Evolutionary conservation across 176 grass and related monocot species (phyloP).

Genomic region (Miscanthus lutarioriparius): DNA sequence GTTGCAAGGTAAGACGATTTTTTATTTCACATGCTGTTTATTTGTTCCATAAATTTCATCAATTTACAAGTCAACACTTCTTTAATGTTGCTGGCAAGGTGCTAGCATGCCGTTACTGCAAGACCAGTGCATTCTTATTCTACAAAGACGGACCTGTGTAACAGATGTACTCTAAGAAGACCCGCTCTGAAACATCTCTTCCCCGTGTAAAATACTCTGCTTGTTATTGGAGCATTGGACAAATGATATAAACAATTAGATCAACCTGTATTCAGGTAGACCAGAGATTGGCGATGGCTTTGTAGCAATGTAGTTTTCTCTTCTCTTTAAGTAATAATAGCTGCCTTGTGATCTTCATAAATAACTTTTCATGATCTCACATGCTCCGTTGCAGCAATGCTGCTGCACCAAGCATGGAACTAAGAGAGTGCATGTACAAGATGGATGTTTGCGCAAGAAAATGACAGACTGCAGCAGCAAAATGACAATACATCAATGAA

Average conservation of each 20-base stretch:
- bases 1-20: conserved; percentile 53
- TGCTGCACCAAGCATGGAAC: too few species aligned
- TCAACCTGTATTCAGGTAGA: background rate
- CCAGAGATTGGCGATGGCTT: background rate
- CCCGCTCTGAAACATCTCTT: background rate
- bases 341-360: too few species aligned
- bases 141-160: conserved; percentile 53
- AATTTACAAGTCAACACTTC: background rate
- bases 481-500: too few species aligned
- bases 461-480: too few species aligned
- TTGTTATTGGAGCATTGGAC: background rate
- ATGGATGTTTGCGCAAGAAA: too few species aligned
- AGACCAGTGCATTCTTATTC: conserved; percentile 65
- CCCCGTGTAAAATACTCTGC: background rate
- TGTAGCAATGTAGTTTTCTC: too few species aligned
- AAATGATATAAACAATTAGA: too few species aligned
- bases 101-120: conserved; percentile 61
- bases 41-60: background rate
- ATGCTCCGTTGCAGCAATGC: too few species aligned
- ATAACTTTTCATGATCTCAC: too few species aligned
- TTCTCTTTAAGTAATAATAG: too few species aligned
- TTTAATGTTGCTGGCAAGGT: conserved; percentile 43
- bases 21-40: background rate
- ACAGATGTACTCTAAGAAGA: background rate
- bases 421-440: background rate